Percentiles rank a stretch among this genome's conserved stretches.
These are phyloP conservation scores for Pyrenophora teres DNA, from an alignment of 2,329 filamentous ascomycete species.

Conservation along the genomic window DNA sequence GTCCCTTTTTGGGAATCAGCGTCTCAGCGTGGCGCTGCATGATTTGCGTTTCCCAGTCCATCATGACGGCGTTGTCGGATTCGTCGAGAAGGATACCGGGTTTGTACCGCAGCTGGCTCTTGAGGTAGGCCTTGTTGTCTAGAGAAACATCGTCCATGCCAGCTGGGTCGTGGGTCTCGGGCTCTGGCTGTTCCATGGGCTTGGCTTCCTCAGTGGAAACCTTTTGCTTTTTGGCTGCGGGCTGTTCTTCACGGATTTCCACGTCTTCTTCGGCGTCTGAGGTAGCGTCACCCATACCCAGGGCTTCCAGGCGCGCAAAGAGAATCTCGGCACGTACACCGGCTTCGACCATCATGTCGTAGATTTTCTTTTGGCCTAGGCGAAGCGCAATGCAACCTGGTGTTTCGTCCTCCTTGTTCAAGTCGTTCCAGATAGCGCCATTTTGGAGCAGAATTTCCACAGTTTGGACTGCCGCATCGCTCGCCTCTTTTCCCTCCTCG, in stretches of 20 bases:
- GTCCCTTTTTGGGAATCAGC: conserved; percentile 64
- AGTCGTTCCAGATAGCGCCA: conserved; percentile 48
- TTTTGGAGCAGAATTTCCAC: conserved; percentile 42
- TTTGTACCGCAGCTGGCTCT: conserved; percentile 40
- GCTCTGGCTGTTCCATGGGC: conserved; percentile 21
- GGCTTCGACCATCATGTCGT: conserved; percentile 45
- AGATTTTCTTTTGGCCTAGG: conserved; percentile 41
- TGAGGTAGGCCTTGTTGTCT: conserved; percentile 50
- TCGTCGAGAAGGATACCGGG: conserved; percentile 66
- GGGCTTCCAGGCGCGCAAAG: conserved; percentile 41
- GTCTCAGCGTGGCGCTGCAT: conserved; percentile 77
- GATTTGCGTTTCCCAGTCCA: conserved; percentile 87
- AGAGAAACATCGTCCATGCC: conserved; percentile 32
- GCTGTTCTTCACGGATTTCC: conserved; percentile 27
- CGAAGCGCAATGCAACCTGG: conserved; percentile 45
- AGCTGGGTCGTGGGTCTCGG: conserved; percentile 26
- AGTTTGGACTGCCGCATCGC: conserved; percentile 36
- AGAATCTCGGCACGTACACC: conserved; percentile 44
- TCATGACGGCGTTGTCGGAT: conserved; percentile 85
- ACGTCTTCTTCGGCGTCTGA: conserved; percentile 32
- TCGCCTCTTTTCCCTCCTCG: conserved; percentile 35
- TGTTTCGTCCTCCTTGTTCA: conserved; percentile 47
- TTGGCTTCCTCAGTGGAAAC: conserved; percentile 36
- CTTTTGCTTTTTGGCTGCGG: conserved; percentile 44
- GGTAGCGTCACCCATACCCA: conserved; percentile 33